Conservation (phyloP, 108 stramenopile genomes). For the Epithemia pelagica region DNA sequence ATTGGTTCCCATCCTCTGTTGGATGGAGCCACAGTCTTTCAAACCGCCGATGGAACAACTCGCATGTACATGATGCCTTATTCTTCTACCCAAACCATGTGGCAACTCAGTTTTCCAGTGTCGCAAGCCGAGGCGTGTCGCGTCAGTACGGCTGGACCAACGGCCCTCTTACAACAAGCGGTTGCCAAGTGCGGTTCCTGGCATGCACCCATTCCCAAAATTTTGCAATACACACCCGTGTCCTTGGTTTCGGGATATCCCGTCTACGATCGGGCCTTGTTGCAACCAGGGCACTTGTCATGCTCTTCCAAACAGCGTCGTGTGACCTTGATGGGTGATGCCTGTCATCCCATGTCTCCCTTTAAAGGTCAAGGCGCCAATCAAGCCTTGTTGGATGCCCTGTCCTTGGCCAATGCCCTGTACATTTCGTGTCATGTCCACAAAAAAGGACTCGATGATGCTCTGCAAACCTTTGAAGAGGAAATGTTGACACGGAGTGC, state of each 20-base stretch:
- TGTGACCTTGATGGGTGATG: conserved; percentile 72
- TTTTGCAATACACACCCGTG: conserved; percentile 43
- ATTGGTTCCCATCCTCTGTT: conserved; percentile 11
- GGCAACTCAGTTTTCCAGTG: conserved; percentile 82
- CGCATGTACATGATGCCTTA: conserved; percentile 82
- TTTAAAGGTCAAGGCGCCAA: conserved; percentile 89
- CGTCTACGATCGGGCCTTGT: conserved; percentile 70
- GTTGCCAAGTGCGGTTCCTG: conserved; percentile 45
- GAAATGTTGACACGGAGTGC: conserved; percentile 55
- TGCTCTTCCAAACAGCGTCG: conserved; percentile 7
- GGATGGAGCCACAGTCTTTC: conserved; percentile 81
- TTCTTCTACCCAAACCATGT: conserved; percentile 64
- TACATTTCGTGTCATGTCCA: conserved; percentile 13
- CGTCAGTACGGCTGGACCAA: conserved; percentile 33
- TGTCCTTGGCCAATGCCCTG: conserved; percentile 50
- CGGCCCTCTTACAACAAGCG: conserved; percentile 55
- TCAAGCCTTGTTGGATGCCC: conserved; percentile 74
- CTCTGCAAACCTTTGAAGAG: conserved; percentile 30
- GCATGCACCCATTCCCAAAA: conserved; percentile 62
- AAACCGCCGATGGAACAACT: conserved; percentile 75
- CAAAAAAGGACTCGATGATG: not conserved
- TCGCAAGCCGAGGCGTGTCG: conserved; percentile 42
- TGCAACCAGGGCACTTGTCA: conserved; percentile 24
- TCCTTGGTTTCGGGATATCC: conserved; percentile 76
- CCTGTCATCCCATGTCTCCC: conserved; percentile 81